Conservation (phyloP, 208 protist species). For the Vickermania ingenoplastis region DNA sequence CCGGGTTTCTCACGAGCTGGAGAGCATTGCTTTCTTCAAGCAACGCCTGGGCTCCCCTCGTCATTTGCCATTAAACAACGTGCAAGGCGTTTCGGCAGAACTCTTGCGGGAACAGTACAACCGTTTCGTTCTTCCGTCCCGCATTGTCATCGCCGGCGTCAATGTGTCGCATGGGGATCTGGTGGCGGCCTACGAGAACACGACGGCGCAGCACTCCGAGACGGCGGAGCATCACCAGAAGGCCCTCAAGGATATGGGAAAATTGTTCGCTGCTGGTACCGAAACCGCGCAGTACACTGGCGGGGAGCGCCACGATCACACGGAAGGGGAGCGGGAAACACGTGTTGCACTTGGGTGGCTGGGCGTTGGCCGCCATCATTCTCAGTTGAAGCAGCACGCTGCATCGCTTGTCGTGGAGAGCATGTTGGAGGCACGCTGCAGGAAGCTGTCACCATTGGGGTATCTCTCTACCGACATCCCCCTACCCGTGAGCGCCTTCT, state of each 20-base stretch:
- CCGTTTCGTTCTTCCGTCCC: slow-evolving; percentile 54
- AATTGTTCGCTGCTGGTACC: slow-evolving; percentile 17
- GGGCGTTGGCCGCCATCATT: slow-evolving; percentile 42
- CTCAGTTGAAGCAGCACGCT: slow-evolving; percentile 52
- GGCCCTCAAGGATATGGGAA: slow-evolving; percentile 12
- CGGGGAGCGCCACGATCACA: slow-evolving; percentile 75
- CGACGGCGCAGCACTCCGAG: slow-evolving; percentile 56
- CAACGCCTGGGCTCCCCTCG: slow-evolving; percentile 82
- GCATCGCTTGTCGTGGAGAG: slow-evolving; percentile 57
- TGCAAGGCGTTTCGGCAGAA: slow-evolving; percentile 45
- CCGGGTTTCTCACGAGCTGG: slow-evolving; percentile 65
- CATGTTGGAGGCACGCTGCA: slow-evolving; percentile 53
- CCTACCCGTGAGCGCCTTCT: slow-evolving; percentile 63
- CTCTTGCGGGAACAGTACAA: slow-evolving; percentile 75
- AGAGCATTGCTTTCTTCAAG: slow-evolving; percentile 82
- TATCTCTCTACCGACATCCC: slow-evolving; percentile 26
- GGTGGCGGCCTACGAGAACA: slow-evolving; percentile 82
- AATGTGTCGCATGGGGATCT: slow-evolving; percentile 83
- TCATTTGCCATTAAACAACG: slow-evolving; percentile 67
- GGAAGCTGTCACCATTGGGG: slow-evolving; percentile 38
- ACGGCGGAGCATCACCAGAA: slow-evolving; percentile 54
- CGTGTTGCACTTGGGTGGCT: slow-evolving; percentile 81
- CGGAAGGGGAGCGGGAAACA: slow-evolving; percentile 76
- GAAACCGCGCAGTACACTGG: slow-evolving; percentile 68
- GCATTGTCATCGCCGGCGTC: slow-evolving; percentile 79